Evolutionary conservation across 257 asterid species (phyloP).

Genomic region (Solanum raphanifolium): DNA sequence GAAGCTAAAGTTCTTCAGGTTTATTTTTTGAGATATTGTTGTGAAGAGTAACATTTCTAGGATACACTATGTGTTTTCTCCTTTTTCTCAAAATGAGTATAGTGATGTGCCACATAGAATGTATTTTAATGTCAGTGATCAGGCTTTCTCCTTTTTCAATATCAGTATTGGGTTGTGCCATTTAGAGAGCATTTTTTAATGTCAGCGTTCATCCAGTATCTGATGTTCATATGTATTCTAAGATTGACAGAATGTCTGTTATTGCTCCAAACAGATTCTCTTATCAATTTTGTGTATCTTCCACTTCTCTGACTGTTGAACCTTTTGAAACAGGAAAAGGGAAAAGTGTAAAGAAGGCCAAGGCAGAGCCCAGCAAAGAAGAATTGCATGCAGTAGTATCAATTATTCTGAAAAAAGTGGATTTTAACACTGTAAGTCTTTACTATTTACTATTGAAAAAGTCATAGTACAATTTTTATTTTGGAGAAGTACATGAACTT

Average conservation of each 20-base stretch:
- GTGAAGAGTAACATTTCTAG: background rate
- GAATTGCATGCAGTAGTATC: slow-evolving; percentile 53
- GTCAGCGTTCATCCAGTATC: background rate
- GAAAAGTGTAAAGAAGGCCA: slow-evolving; percentile 28
- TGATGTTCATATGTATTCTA: background rate
- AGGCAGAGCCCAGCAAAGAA: slow-evolving; percentile 53
- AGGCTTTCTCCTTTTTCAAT: background rate
- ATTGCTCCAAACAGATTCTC: background rate
- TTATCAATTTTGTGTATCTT: background rate
- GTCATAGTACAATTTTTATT: background rate
- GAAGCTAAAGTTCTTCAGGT: background rate
- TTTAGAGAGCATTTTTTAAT: background rate
- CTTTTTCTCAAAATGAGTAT: background rate
- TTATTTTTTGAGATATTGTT: background rate
- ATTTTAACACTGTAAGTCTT: slow-evolving; percentile 67
- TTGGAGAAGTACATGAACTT: background rate
- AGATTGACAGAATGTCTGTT: background rate
- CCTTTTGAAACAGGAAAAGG: slow-evolving; percentile 26
- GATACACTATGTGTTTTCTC: background rate
- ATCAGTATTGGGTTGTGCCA: background rate
- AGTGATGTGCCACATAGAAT: no score
- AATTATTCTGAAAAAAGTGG: slow-evolving; percentile 69
- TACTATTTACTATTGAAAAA: background rate
- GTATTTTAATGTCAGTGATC: background rate
- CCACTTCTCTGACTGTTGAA: background rate